Conservation (phyloP, 768 basidiomycete species). For the Phaeotremella fagi region DNA sequence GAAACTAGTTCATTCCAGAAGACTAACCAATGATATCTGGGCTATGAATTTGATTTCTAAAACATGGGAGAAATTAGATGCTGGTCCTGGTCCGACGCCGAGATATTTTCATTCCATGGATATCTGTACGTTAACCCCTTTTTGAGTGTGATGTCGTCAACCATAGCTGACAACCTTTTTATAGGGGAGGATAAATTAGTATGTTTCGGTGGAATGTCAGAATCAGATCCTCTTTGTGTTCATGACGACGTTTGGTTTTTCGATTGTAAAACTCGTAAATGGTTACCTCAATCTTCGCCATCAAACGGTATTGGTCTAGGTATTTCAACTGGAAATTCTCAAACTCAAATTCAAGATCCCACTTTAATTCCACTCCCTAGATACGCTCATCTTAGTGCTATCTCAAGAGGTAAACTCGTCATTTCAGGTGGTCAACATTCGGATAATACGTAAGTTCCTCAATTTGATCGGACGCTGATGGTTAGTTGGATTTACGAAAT, state of each 20-base stretch:
- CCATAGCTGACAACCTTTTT: conserved; percentile 7
- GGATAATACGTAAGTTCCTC: conserved; percentile 56
- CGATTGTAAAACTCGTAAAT: conserved; percentile 64
- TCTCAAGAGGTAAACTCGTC: conserved; percentile 76
- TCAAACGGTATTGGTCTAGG: conserved; percentile 27
- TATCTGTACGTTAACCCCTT: conserved; percentile 52
- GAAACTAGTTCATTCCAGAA: conserved; percentile 73
- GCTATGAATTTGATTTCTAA: conserved; percentile 77
- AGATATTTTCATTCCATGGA: conserved; percentile 96
- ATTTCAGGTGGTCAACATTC: conserved; percentile 95
- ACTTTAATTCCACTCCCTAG: conserved; percentile 70
- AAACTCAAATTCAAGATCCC: conserved; percentile 47
- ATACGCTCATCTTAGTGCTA: conserved; percentile 88
- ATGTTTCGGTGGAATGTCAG: conserved; percentile 91
- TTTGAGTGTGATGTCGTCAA: not conserved
- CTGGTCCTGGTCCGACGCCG: conserved; percentile 59
- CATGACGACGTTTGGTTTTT: conserved; percentile 87
- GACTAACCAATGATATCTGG: conserved; percentile 88
- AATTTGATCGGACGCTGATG: not conserved
- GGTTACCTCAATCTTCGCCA: conserved; percentile 58
- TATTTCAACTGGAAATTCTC: not conserved
- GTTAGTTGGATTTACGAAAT: conserved; percentile 78
- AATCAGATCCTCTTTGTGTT: conserved; percentile 70
- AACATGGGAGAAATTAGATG: conserved; percentile 67
- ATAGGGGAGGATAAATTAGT: conserved; percentile 77